Evolutionary conservation across 2,329 filamentous ascomycete species (phyloP).

Genomic region (Chrysosphaeria jannelii): DNA sequence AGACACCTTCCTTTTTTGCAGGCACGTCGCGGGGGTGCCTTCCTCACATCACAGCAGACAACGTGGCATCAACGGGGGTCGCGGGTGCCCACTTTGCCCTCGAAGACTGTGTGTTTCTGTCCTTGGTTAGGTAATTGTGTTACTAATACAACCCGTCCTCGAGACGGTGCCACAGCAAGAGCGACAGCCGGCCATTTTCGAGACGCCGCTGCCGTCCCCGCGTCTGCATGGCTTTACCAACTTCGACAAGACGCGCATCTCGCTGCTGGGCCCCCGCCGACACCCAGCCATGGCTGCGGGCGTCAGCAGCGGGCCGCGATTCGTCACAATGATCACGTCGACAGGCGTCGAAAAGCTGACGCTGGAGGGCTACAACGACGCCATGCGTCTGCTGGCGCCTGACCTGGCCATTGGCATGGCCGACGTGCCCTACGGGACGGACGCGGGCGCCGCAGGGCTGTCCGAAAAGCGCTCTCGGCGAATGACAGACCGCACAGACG

Average conservation of each 20-base stretch:
- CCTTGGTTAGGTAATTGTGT: conserved; percentile 2
- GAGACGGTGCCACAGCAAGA: too few species aligned
- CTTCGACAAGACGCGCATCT: conserved; percentile 30
- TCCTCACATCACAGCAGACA: conserved; percentile 74
- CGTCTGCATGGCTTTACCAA: conserved; percentile 31
- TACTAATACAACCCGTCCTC: conserved; percentile 2
- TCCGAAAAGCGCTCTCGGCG: conserved; percentile 45
- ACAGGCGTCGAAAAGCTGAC: conserved; percentile 52
- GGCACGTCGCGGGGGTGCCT: conserved; percentile 58
- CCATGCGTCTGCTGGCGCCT: conserved; percentile 33
- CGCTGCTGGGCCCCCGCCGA: conserved; percentile 50
- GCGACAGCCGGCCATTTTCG: conserved; percentile 3
- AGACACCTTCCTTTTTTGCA: conserved; percentile 60
- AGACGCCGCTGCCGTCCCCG: conserved; percentile 1
- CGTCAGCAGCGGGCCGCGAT: conserved; percentile 35
- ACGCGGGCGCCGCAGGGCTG: conserved; percentile 6
- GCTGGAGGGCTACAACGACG: conserved; percentile 35
- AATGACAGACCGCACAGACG: conserved; percentile 64
- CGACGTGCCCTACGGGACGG: conserved; percentile 24
- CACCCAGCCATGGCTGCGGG: conserved; percentile 46
- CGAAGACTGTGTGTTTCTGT: conserved; percentile 52
- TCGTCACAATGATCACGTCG: conserved; percentile 55
- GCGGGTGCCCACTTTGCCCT: conserved; percentile 50
- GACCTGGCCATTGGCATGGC: conserved; percentile 57
- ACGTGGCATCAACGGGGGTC: conserved; percentile 34